Evolutionary conservation across 148 eudicot genomes (phyloP), one percentile per base, ranked within the genome.

Genomic region (Arbutus unedo): DNA sequence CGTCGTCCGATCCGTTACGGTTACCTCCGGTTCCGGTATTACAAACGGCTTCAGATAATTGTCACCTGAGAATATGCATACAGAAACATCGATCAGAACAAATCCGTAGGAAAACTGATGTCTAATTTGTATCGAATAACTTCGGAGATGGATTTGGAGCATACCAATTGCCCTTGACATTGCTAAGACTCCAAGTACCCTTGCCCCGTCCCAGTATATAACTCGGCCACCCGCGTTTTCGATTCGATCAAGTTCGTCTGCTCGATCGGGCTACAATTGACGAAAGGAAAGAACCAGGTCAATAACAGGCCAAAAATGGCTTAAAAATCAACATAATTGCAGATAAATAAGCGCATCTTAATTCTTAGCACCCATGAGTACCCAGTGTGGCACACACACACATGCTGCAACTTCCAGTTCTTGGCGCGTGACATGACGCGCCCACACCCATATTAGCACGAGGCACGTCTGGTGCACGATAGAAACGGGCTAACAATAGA

Each of bases 1-100:
- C 0, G 70, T 31, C 60, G 81, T 87, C 44, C 98, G 88, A 19
- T 91, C 92, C 19, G 87, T 92, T 0, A 92, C 78, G 18, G 94
- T 95, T 74, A 95, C 97, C 81, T 95, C 98, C 80, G 98, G 97
- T 72, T 93, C 91, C 43, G 97, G 85, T 81, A 91, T 92, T 1
- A 95, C 98, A 66, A 86, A 93, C 3, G 98, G 98, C 81, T 95
- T 95, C 66, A 95, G 77, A 75, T 95, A 95, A 68, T 87, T 92
- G 57, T 95, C 98, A 8, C 98, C 91, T 89, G 88, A 66, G 56
- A 25, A 43, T 47, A 71, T 6, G 48, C 50, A 70, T 4, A 45
- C 6, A 45, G 5, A 2, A n/a, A 18, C 2, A 48, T 16, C 5
- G 75, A 74, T 74, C 31, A n/a, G 77, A 48, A n/a, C 31, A 47